Conservation (phyloP, 2,329 filamentous ascomycete genomes). For the Emmonsiellopsis sp. region DNA sequence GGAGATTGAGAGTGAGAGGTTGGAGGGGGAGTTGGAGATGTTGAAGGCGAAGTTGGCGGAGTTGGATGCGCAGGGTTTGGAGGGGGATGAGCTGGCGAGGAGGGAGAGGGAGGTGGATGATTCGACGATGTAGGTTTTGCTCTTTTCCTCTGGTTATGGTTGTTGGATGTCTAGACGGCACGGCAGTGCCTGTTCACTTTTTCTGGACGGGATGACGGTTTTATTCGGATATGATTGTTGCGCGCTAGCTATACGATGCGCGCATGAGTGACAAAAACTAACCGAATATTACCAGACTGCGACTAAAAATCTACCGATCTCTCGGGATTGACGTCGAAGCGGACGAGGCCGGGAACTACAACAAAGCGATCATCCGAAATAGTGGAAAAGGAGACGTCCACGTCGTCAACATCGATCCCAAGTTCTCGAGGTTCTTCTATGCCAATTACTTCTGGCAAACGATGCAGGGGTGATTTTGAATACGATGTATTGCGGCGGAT, state of each 20-base stretch:
- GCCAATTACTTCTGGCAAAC: slow-evolving; percentile 95
- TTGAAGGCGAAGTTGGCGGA: slow-evolving; percentile 68
- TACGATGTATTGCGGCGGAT: not conserved
- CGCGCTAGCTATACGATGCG: slow-evolving; percentile 6
- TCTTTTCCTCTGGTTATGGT: not conserved
- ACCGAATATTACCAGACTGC: slow-evolving; percentile 44
- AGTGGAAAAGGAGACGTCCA: slow-evolving; percentile 83
- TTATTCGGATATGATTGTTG: not conserved
- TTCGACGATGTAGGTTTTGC: slow-evolving; percentile 36
- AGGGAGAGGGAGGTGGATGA: slow-evolving; percentile 44
- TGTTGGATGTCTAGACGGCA: not conserved
- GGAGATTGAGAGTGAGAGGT: slow-evolving; percentile 90
- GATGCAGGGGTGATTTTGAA: slow-evolving; percentile 45
- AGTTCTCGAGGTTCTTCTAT: slow-evolving; percentile 85
- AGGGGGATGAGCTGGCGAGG: slow-evolving; percentile 52
- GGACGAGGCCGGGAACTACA: slow-evolving; percentile 70
- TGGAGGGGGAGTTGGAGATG: slow-evolving; percentile 68
- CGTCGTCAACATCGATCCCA: slow-evolving; percentile 87
- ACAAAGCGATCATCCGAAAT: slow-evolving; percentile 76
- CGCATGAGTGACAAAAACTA: not conserved
- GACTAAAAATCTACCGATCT: slow-evolving; percentile 83
- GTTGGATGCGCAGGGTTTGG: slow-evolving; percentile 77
- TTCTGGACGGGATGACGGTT: not conserved
- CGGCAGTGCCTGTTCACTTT: not conserved
- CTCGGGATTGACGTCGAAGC: slow-evolving; percentile 86